Percentiles rank a stretch among this genome's conserved stretches.
Evolutionary conservation across 2,329 filamentous ascomycete species (phyloP).

Genomic region (Pseudocercospora vitis): DNA sequence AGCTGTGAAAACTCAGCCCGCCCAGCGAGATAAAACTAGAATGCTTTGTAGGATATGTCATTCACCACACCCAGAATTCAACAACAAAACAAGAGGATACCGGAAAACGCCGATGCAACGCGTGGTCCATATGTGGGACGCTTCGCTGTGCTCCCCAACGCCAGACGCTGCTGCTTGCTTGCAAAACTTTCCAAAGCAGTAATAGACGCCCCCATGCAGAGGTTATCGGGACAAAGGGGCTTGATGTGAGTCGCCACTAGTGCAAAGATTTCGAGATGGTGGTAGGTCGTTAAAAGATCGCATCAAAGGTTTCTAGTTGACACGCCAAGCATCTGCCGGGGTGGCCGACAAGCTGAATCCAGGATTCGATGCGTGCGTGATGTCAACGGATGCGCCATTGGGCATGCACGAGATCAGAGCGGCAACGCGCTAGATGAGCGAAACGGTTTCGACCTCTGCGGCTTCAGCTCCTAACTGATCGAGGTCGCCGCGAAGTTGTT

Average conservation of each 20-base stretch:
- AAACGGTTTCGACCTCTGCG: constrained; percentile 9
- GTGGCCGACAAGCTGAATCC: constrained; percentile 7
- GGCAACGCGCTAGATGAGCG: constrained; percentile 13
- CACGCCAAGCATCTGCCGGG: neutral
- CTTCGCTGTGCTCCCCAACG: constrained; percentile 10
- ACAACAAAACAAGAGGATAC: neutral
- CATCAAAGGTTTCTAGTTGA: neutral
- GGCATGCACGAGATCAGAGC: constrained; percentile 3
- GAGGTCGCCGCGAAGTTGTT: constrained; percentile 30
- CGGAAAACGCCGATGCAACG: constrained; percentile 10
- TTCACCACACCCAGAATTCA: neutral
- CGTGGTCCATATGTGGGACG: neutral
- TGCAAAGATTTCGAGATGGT: constrained; percentile 2
- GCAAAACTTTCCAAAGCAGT: constrained; percentile 11
- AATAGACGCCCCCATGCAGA: constrained; percentile 6
- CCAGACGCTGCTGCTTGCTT: constrained; percentile 13
- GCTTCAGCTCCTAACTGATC: constrained; percentile 25
- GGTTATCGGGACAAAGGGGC: constrained; percentile 7
- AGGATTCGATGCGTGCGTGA: constrained; percentile 6
- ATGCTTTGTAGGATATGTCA: neutral
- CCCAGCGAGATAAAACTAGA: neutral
- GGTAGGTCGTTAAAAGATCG: neutral
- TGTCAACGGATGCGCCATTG: neutral
- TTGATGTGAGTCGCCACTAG: constrained; percentile 2
- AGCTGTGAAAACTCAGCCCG: neutral